Percentiles rank a stretch among this genome's conserved stretches.
These are phyloP conservation scores for Hericium coralloides DNA, from an alignment of 768 basidiomycete genomes.

Conservation along the genomic window DNA sequence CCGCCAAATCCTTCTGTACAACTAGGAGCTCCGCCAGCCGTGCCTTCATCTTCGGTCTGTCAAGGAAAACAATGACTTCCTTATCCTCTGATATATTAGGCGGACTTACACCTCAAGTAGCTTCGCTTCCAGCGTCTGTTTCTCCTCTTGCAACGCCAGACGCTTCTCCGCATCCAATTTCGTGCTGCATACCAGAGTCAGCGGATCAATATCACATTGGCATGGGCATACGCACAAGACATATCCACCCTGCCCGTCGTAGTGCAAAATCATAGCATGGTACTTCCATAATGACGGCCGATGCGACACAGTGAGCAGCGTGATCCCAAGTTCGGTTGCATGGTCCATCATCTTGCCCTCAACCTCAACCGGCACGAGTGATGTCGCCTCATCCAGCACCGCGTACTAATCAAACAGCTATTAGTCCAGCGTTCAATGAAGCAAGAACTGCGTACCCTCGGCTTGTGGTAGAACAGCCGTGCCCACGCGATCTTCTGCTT, in stretches of 20 bases:
- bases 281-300: constrained; percentile 92
- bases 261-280: constrained; percentile 81
- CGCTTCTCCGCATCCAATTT: constrained; percentile 86
- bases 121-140: constrained; percentile 79
- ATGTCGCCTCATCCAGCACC: constrained; percentile 94
- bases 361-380: constrained; percentile 85
- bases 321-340: constrained; percentile 81
- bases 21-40: constrained; percentile 59
- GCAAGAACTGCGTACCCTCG: constrained; percentile 49
- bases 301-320: constrained; percentile 91
- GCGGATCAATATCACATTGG: not conserved
- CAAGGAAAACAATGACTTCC: constrained; percentile 4
- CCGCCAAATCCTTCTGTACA: constrained; percentile 14
- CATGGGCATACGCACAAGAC: constrained; percentile 60
- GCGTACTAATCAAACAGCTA: constrained; percentile 56
- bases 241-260: constrained; percentile 92
- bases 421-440: not conserved
- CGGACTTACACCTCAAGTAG: constrained; percentile 73
- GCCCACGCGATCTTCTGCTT: constrained; percentile 98
- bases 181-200: constrained; percentile 40
- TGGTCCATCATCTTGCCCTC: constrained; percentile 95
- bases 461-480: constrained; percentile 88
- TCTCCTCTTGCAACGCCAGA: constrained; percentile 89
- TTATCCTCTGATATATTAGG: not conserved
- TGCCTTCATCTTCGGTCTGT: constrained; percentile 73